A percentile compares a stretch with the other conserved stretches of the same genome.
phyloP scores from a whole-genome alignment of 495 filamentous ascomycete genomes.

The Neurospora sp. region DNA sequence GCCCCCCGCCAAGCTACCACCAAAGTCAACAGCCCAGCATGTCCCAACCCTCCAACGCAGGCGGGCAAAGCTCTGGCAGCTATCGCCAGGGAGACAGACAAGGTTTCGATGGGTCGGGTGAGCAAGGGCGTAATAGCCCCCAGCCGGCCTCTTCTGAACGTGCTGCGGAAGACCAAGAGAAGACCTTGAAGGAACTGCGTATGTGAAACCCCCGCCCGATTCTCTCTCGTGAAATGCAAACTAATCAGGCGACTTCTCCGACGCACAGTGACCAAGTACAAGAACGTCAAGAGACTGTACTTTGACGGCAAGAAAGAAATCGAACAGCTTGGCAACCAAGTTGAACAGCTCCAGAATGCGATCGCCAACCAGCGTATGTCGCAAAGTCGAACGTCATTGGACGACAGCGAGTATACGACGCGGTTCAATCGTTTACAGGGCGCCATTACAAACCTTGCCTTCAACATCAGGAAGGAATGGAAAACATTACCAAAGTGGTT shows the following conservation, averaged over 20 bases:
- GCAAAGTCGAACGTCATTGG: conserved; percentile 86
- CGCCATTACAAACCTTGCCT: conserved; percentile 87
- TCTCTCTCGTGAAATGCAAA: neutral
- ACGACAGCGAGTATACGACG: conserved; percentile 88
- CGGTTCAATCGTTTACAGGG: conserved; percentile 90
- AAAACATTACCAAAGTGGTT: conserved; percentile 71
- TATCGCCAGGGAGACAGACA: conserved; percentile 32
- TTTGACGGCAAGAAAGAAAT: conserved; percentile 92
- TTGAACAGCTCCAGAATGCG: conserved; percentile 91
- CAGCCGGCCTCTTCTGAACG: conserved; percentile 42
- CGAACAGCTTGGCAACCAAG: conserved; percentile 75
- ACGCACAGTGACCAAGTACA: conserved; percentile 75
- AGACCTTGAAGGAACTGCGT: conserved; percentile 58
- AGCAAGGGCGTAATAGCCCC: conserved; percentile 51
- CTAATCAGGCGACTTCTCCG: neutral
- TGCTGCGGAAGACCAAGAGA: conserved; percentile 43
- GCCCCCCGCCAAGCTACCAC: conserved; percentile 38
- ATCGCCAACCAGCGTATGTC: conserved; percentile 92
- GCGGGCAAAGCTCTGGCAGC: conserved; percentile 17
- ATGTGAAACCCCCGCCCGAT: conserved; percentile 21
- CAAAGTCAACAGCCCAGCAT: conserved; percentile 37
- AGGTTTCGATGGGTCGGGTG: conserved; percentile 28
- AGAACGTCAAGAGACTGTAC: conserved; percentile 94
- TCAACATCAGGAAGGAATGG: conserved; percentile 93
- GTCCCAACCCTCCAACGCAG: conserved; percentile 29